Evolutionary conservation across 495 filamentous ascomycete genomes (phyloP).

Genomic region (Jackrogersella multiformis): DNA sequence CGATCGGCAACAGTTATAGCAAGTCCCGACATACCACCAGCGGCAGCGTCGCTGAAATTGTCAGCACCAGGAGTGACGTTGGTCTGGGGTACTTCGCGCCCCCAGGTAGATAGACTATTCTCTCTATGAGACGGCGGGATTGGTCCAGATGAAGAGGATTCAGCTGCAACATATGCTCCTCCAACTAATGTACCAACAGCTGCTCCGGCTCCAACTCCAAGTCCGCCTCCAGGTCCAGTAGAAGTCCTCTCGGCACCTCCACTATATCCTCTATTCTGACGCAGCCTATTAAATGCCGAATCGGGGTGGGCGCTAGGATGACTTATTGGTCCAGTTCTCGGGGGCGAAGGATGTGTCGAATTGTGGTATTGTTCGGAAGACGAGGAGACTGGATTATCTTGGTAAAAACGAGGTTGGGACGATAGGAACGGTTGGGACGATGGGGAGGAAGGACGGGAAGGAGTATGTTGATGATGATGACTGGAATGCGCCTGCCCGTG

Average conservation of each 20-base stretch:
- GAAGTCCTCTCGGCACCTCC: constrained; percentile 35
- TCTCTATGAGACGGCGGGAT: constrained; percentile 42
- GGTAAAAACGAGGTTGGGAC: constrained; percentile 40
- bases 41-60: constrained; percentile 75
- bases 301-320: constrained; percentile 55
- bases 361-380: constrained; percentile 34
- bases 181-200: constrained; percentile 30
- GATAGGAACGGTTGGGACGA: constrained; percentile 34
- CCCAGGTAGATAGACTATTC: constrained; percentile 44
- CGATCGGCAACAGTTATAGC: constrained; percentile 77
- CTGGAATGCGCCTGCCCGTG: constrained; percentile 30
- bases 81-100: constrained; percentile 52
- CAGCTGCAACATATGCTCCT: constrained; percentile 12
- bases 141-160: constrained; percentile 41
- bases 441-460: constrained; percentile 24
- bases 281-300: constrained; percentile 53
- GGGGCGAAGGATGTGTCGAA: constrained; percentile 34
- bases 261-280: constrained; percentile 50
- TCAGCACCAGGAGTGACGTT: constrained; percentile 77
- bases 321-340: constrained; percentile 26
- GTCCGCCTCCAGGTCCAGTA: neutral
- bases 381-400: constrained; percentile 24
- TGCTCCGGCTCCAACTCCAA: constrained; percentile 15
- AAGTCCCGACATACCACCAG: constrained; percentile 79
- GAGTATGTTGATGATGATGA: constrained; percentile 5